Conservation (phyloP, 805 yeast species). For the Saccharomyces mikatae region DNA sequence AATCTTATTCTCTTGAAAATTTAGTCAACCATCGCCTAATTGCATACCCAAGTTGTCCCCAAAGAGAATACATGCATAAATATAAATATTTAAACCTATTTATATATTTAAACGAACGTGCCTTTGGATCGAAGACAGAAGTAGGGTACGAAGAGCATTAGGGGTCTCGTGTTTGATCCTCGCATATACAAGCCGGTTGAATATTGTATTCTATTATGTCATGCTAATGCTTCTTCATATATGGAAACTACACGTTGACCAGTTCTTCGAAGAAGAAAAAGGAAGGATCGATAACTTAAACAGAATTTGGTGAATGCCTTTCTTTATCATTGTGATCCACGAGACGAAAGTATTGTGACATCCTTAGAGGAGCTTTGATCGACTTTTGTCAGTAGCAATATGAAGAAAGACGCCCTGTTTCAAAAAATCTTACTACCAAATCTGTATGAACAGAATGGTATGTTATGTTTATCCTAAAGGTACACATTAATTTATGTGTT, state of each 20-base stretch:
- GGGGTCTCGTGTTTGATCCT: neutral
- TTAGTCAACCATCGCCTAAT: neutral
- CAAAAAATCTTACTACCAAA: constrained; percentile 28
- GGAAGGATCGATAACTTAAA: neutral
- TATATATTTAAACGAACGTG: neutral
- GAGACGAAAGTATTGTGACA: no score
- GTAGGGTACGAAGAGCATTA: neutral
- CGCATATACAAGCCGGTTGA: neutral
- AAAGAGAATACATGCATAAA: neutral
- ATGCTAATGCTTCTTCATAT: neutral
- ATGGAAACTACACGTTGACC: neutral
- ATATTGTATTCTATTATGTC: neutral
- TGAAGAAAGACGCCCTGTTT: no score
- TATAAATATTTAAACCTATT: neutral
- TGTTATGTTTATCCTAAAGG: no score
- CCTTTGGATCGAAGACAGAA: neutral
- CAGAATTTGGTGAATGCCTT: no score
- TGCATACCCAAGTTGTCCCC: neutral
- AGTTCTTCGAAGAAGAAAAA: no score
- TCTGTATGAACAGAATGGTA: constrained; percentile 58
- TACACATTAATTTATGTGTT: no score
- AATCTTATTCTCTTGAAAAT: neutral
- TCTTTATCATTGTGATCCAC: constrained; percentile 31
- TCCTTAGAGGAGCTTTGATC: no score
- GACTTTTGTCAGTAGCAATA: no score